A percentile compares a stretch with the other conserved stretches of the same genome.
Conservation (phyloP, 805 yeast species). For the Metschnikowia cubensis region DNA sequence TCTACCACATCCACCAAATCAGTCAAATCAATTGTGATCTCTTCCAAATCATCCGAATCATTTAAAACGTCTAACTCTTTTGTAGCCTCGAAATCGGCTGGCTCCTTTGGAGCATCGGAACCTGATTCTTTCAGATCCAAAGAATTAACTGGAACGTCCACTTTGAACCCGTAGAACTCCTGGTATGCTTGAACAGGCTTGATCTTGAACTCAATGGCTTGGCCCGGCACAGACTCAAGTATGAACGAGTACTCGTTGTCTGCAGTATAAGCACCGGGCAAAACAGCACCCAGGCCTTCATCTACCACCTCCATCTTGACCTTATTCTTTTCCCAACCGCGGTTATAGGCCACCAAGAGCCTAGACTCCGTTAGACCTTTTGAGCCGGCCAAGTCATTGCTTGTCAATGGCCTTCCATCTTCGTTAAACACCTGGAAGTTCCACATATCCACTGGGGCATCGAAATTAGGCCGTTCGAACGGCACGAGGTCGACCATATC, state of each 20-base stretch:
- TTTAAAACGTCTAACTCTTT: too few species aligned
- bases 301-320: constrained; percentile 10
- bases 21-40: too few species aligned
- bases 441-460: constrained; percentile 25
- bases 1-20: too few species aligned
- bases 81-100: too few species aligned
- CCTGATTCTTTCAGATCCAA: too few species aligned
- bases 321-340: constrained; percentile 7
- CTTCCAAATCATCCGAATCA: too few species aligned
- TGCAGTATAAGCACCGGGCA: constrained; percentile 7
- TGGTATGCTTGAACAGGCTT: constrained; percentile 4
- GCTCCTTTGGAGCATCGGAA: too few species aligned
- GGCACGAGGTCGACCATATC: constrained; percentile 17
- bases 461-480: constrained; percentile 16
- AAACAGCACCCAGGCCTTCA: constrained; percentile 2
- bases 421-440: constrained; percentile 23
- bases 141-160: background rate
- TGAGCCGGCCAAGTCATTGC: background rate
- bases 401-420: constrained; percentile 3
- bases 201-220: background rate
- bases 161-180: constrained; percentile 5
- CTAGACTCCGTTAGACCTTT: background rate
- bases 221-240: background rate
- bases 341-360: constrained; percentile 7
- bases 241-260: constrained; percentile 7